Percentiles rank a stretch among this genome's conserved stretches.
These are phyloP conservation scores for Teratosphaeria gauchensis DNA, from an alignment of 2,329 filamentous ascomycete species.

Conservation along the genomic window DNA sequence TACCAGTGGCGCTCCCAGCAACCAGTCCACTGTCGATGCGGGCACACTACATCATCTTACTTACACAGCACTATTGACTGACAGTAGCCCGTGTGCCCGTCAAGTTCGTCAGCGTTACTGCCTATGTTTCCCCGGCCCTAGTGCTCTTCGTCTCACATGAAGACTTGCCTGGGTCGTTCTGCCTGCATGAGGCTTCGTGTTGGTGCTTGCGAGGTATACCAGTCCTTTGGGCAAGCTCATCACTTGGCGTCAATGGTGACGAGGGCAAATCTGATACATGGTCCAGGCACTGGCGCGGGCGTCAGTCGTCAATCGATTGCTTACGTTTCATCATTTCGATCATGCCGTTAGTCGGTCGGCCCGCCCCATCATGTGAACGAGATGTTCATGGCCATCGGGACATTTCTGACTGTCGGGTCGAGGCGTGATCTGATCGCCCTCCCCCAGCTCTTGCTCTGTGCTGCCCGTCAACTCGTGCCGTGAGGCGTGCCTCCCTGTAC, in stretches of 20 bases:
- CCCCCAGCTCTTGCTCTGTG: background rate
- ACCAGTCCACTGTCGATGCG: background rate
- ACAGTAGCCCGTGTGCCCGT: background rate
- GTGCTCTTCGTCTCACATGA: conserved; percentile 3
- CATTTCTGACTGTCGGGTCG: background rate
- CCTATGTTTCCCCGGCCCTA: background rate
- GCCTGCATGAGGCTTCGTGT: conserved; percentile 6
- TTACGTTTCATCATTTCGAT: background rate
- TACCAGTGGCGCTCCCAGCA: background rate
- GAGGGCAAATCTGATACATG: conserved; percentile 5
- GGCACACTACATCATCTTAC: background rate
- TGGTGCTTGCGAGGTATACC: conserved; percentile 5
- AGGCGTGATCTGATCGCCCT: conserved; percentile 5
- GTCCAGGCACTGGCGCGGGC: conserved; percentile 1
- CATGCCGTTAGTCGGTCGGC: background rate
- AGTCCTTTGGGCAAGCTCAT: conserved; percentile 3
- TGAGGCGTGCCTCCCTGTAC: conserved; percentile 5
- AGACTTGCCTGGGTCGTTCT: conserved; percentile 6
- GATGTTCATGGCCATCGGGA: background rate
- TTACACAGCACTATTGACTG: background rate
- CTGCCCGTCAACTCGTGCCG: conserved; percentile 6
- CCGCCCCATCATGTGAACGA: background rate
- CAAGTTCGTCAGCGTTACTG: background rate
- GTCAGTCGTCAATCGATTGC: background rate
- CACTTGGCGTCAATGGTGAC: background rate